Evolutionary conservation across 495 filamentous ascomycete species (phyloP), one percentile per base, ranked within the genome.

Genomic region (Beverwykella pulmonaria): DNA sequence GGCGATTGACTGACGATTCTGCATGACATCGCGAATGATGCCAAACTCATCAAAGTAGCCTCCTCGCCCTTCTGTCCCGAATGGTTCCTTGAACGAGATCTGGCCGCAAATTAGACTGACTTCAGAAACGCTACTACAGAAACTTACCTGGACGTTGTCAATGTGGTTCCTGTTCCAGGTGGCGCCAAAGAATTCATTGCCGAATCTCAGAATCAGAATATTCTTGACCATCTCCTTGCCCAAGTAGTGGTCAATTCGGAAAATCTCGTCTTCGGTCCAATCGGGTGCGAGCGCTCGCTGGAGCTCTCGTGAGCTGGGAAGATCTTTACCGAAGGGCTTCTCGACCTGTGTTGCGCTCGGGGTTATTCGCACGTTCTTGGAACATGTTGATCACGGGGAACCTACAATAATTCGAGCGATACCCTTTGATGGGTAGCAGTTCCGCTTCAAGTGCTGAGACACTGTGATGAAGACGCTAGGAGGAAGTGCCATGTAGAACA

Each of bases 171-270:
- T 87, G 82, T 97, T 98, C 95, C 95, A 99, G 59, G 94, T 98
- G 52, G 95, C 95, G 60, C 93, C 92, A 72, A 99, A 95, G 84
- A 99, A 98, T 73, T 97, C 92, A 79, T 99, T 99, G 68, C 94
- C 95, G 77, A 99, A 99, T 70, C 95, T 86, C 65, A 99, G 87
- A 70, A 99, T 97, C 58, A 99, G 86, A 73, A 99, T 95, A 78
- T 99, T 99, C 86, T 99, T 99, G 60, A 99, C 95, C 95, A 99
- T 99, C 82, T 99, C 95, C 86, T 99, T 99, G 71, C 95, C 95
- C 44, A 99, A 86, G 77, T 99, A 99, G 81, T 99, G 95, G 77
- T 99, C 95, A 74, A 99, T 99, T 74, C 95, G 93, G 87, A 95
- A 99, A 70, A 98, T 91, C 82, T 99, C 95, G 52, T 99, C 95